Base-by-base conservation (phyloP, 2,329 filamentous ascomycete genomes). In the Ramichloridium luteum region DNA sequence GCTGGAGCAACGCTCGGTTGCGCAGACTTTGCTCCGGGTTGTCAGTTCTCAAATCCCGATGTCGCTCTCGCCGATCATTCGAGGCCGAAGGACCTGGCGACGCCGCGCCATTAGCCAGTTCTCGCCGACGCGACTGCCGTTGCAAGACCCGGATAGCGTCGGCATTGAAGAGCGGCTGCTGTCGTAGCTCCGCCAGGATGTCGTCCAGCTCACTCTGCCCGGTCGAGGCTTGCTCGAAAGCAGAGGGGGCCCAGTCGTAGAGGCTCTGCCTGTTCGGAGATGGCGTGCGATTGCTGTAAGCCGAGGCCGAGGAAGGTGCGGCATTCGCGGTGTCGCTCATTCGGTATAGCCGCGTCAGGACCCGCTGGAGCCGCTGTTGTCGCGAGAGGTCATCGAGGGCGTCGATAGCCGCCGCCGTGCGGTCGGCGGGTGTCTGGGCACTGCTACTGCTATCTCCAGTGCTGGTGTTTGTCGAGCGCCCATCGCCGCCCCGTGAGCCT, bases 221-320 rank as follows among this genome's bases (percentile, higher is more conserved):
- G 28, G 42, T 39, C 32, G 51, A 48, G n/a, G n/a, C n/a, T n/a
- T n/a, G n/a, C n/a, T 47, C 56, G 18, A 58, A 55, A 6, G 60
- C 60, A 17, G 39, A 38, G 11, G 70, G 70, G 18, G 70, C 68
- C 72, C 72, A 75, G 49, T 73, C 70, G 51, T 75, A 74, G 26
- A 74, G 54, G 32, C 58, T 64, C 44, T 72, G 68, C 38, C 62
- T 53, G 43, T 61, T 63, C 12, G 70, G 49, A n/a, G 48, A 48
- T 15, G 51, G 66, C 6, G 66, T 58, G 30, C 65, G 64, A 40
- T 68, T 62, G 36, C 70, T 65, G 44, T 74, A 74, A 26, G 66
- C 62, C 23, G 43, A 27, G 6, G 45, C 35, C 17, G 36, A 28
- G 15, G 38, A 23, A 6, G 40, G 36, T 11, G 40, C 27, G 6